Percentiles rank a stretch among this genome's conserved stretches.
phyloP scores from a whole-genome alignment of 176 grass and related monocot genomes.

The Aegilops umbellulata region DNA sequence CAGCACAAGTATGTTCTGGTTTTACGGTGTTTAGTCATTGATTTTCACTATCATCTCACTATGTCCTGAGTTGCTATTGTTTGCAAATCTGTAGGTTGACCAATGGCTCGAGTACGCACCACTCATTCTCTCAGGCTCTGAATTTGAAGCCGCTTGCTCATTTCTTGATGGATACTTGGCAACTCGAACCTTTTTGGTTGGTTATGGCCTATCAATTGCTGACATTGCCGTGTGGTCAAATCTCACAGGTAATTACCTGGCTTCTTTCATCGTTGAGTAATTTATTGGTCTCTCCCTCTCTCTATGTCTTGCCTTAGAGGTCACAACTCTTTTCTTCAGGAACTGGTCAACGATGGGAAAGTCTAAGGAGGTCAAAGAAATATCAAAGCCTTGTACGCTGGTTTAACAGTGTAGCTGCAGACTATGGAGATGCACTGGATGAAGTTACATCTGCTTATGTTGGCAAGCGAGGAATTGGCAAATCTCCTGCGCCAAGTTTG shows the following conservation, averaged over 20 bases:
- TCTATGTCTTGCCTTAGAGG: not conserved
- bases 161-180: no score
- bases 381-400: conserved; percentile 70
- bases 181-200: no score
- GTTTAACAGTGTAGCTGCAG: conserved; percentile 60
- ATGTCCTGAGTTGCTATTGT: no score
- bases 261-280: not conserved
- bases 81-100: no score
- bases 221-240: conserved; percentile 68
- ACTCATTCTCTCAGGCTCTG: no score
- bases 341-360: conserved; percentile 81
- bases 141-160: no score
- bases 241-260: conserved; percentile 48
- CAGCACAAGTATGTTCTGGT: conserved; percentile 47
- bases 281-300: not conserved
- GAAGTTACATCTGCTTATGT: conserved; percentile 59
- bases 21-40: no score
- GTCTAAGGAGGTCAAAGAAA: conserved; percentile 74
- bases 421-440: conserved; percentile 39
- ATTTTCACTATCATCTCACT: no score
- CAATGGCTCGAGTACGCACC: no score
- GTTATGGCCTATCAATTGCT: conserved; percentile 42
- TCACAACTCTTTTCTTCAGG: conserved; percentile 21
- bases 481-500: conserved; percentile 60
- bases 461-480: conserved; percentile 74